phyloP scores from a whole-genome alignment of 164 flowering plant species.

The Dillenia turbinata region DNA sequence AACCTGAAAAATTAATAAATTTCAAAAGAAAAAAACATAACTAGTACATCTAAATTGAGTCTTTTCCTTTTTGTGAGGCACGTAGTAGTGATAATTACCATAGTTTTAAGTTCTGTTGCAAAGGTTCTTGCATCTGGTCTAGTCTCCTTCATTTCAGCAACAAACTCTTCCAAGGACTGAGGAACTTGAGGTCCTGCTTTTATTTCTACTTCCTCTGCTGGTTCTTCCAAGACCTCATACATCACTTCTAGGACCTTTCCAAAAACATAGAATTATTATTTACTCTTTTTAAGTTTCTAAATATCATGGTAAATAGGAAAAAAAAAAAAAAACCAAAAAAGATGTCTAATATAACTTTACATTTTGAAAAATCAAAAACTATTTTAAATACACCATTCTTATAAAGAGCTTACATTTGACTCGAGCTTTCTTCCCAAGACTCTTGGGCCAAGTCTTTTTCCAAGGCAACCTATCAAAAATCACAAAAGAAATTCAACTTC shows the following conservation, averaged over 20 bases:
- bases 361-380: neutral
- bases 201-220: constrained; percentile 26
- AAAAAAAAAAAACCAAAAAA: no score
- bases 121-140: constrained; percentile 64
- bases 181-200: constrained; percentile 53
- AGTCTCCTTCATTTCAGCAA: constrained; percentile 50
- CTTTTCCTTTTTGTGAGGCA: no score
- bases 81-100: constrained; percentile 38
- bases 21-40: neutral
- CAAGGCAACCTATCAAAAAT: constrained; percentile 66
- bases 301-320: no score
- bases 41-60: neutral
- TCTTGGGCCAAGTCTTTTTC: constrained; percentile 73
- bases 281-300: no score
- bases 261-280: neutral
- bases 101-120: constrained; percentile 68
- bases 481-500: neutral
- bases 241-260: constrained; percentile 83
- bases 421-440: constrained; percentile 64
- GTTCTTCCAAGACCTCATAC: constrained; percentile 59
- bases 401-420: constrained; percentile 40
- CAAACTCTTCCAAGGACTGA: constrained; percentile 72
- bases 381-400: neutral
- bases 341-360: neutral
- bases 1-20: constrained; percentile 38